These are phyloP conservation scores for Oryza nivara DNA, from an alignment of 176 grass and related monocot species.

Conservation along the genomic window DNA sequence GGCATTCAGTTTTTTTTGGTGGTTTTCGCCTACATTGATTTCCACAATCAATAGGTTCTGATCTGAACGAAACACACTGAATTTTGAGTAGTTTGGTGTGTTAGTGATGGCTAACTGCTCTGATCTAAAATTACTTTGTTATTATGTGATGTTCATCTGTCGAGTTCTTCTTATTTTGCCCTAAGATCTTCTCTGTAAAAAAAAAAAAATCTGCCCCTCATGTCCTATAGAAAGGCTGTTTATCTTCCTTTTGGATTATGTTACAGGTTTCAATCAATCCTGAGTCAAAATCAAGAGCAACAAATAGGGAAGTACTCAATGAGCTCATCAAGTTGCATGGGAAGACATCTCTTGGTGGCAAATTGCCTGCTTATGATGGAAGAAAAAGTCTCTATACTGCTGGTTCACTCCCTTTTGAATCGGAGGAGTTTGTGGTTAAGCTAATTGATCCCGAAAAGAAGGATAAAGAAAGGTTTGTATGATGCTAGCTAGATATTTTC, in stretches of 20 bases:
- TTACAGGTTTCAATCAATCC: constrained; percentile 76
- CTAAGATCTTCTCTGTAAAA: neutral
- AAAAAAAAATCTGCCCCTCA: too few relatives aligned
- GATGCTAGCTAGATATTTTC: neutral
- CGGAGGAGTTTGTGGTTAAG: constrained; percentile 65
- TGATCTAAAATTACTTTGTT: neutral
- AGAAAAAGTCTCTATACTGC: constrained; percentile 89
- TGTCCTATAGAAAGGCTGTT: neutral
- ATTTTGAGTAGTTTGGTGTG: neutral
- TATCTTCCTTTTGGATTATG: neutral
- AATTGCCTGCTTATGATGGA: constrained; percentile 79
- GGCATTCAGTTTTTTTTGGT: neutral
- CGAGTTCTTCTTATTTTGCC: neutral
- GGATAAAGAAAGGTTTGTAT: constrained; percentile 49
- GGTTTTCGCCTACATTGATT: neutral
- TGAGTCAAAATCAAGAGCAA: constrained; percentile 67
- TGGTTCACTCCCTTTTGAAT: constrained; percentile 76
- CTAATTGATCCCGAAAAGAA: constrained; percentile 60
- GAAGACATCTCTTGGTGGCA: constrained; percentile 51
- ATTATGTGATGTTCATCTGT: neutral
- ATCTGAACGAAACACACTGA: neutral
- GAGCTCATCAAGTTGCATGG: constrained; percentile 66
- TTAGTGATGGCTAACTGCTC: neutral
- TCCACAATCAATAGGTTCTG: neutral
- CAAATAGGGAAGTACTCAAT: constrained; percentile 62